Percentiles rank a stretch among this genome's conserved stretches.
Evolutionary conservation across 2,329 filamentous ascomycete genomes (phyloP).

Genomic region (Alternaria sp.): DNA sequence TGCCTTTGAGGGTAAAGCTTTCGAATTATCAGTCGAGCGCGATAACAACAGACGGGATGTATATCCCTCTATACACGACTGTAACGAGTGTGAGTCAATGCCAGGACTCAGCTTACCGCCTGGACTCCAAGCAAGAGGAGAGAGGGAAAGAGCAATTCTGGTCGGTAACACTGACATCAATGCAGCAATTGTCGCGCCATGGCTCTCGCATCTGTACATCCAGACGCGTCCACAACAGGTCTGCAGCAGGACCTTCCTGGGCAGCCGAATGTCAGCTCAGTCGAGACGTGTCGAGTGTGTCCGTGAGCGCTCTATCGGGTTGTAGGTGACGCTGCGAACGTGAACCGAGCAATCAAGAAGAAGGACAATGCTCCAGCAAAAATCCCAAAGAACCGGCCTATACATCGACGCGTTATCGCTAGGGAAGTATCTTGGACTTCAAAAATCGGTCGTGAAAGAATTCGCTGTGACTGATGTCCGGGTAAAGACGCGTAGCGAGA

Average conservation of each 20-base stretch:
- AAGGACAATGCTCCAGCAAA: neutral
- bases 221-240: neutral
- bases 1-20: neutral
- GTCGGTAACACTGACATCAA: neutral
- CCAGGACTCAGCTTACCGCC: neutral
- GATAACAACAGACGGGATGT: neutral
- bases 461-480: conserved; percentile 5
- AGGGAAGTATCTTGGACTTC: neutral
- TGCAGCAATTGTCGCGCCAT: neutral
- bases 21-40: neutral
- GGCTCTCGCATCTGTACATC: neutral
- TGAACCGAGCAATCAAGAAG: neutral
- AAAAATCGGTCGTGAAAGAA: neutral
- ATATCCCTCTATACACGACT: neutral
- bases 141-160: neutral
- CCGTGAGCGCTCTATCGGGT: neutral
- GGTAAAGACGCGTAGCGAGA: conserved; percentile 17
- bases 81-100: neutral
- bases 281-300: neutral
- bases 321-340: neutral
- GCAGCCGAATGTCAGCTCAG: neutral
- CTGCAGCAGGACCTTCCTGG: neutral
- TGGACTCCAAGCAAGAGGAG: neutral
- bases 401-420: neutral
- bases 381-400: neutral